Evolutionary conservation across 164 flowering plant species (phyloP).

Genomic region (Dillenia turbinata): DNA sequence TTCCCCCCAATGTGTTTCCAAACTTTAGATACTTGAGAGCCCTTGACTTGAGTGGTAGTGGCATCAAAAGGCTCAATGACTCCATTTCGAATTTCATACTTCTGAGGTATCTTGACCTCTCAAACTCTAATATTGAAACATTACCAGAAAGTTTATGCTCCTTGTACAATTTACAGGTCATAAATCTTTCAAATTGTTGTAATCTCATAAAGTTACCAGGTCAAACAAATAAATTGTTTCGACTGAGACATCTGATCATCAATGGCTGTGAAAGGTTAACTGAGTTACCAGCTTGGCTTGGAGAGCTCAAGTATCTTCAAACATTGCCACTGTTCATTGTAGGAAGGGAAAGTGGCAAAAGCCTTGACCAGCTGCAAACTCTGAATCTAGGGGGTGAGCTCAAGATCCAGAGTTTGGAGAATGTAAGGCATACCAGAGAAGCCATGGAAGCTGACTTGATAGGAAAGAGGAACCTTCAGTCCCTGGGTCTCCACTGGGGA

Average conservation of each 20-base stretch:
- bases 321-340: constrained; percentile 19
- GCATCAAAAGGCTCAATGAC: constrained; percentile 9
- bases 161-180: constrained; percentile 15
- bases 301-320: constrained; percentile 4
- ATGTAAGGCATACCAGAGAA: not conserved
- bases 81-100: constrained; percentile 9
- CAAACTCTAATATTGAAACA: not conserved
- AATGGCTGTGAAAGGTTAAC: not conserved
- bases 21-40: constrained; percentile 5
- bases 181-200: constrained; percentile 16
- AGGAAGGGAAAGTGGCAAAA: not conserved
- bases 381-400: constrained; percentile 2
- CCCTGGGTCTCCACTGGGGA: constrained; percentile 12
- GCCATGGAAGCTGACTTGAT: not conserved
- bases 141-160: too few relatives aligned
- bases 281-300: constrained; percentile 4
- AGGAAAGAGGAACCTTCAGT: constrained; percentile 3
- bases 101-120: constrained; percentile 24
- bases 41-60: constrained; percentile 18
- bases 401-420: constrained; percentile 9
- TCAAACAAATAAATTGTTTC: not conserved
- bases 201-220: constrained; percentile 11
- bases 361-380: not conserved
- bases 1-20: not conserved
- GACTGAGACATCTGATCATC: constrained; percentile 12